phyloP scores from a whole-genome alignment of 2,329 filamentous ascomycete genomes.

The Cordyceps pruinosa region DNA sequence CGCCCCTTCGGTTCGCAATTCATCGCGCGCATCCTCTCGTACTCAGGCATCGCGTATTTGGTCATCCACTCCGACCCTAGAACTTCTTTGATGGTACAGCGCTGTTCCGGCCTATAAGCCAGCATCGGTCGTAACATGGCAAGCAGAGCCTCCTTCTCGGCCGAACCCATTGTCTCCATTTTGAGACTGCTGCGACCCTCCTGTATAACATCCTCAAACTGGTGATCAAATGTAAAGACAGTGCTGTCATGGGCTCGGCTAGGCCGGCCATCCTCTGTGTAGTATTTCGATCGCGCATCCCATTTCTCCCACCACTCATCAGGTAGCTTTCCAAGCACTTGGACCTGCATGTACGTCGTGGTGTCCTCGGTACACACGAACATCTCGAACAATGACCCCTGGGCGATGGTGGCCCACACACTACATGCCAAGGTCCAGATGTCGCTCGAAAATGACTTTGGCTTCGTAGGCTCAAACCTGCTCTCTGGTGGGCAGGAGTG shows the following conservation, averaged over 20 bases:
- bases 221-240: constrained; percentile 13
- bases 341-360: constrained; percentile 18
- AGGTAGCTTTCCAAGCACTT: constrained; percentile 17
- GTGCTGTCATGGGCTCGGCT: neutral
- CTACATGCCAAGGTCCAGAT: constrained; percentile 17
- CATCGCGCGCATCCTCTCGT: constrained; percentile 16
- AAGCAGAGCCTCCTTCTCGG: constrained; percentile 19
- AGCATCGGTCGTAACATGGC: constrained; percentile 27
- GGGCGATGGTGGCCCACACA: constrained; percentile 19
- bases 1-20: no score
- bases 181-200: constrained; percentile 16
- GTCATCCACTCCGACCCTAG: constrained; percentile 28
- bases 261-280: neutral
- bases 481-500: constrained; percentile 9
- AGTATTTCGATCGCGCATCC: neutral
- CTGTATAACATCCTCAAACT: constrained; percentile 22
- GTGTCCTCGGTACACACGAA: constrained; percentile 15
- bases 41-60: constrained; percentile 21
- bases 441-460: constrained; percentile 13
- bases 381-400: constrained; percentile 19
- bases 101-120: constrained; percentile 22
- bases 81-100: constrained; percentile 23
- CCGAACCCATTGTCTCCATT: constrained; percentile 14
- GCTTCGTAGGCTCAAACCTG: neutral
- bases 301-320: constrained; percentile 12